A percentile compares a stretch with the other conserved stretches of the same genome.
Conservation (phyloP, 73 alveolate genomes). For the Paramecium biaurelia region DNA sequence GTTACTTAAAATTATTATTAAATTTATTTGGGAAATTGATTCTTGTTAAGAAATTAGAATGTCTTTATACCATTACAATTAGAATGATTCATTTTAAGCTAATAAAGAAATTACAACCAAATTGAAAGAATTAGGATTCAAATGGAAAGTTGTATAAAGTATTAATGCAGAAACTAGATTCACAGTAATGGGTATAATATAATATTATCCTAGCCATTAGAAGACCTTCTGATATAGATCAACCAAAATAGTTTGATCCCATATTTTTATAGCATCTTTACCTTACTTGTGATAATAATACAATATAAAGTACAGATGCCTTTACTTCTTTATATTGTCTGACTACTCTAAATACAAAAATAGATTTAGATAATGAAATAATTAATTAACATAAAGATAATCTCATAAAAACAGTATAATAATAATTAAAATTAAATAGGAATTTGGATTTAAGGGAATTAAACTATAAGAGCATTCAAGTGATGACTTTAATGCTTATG, state of each 20-base stretch:
- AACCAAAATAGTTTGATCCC: background rate
- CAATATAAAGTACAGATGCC: background rate
- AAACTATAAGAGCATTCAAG: background rate
- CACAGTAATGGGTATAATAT: slow-evolving; percentile 9
- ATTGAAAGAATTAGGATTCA: slow-evolving; percentile 33
- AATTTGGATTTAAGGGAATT: background rate
- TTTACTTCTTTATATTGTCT: background rate
- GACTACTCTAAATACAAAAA: background rate
- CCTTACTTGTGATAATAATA: background rate
- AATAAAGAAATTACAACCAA: background rate
- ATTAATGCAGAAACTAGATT: slow-evolving; percentile 3
- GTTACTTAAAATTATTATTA: background rate
- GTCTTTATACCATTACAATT: background rate
- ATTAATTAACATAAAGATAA: background rate
- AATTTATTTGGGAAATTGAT: slow-evolving; percentile 16
- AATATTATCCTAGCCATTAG: background rate
- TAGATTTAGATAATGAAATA: background rate
- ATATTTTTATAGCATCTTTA: background rate
- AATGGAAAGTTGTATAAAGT: slow-evolving; percentile 19
- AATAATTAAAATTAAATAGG: background rate
- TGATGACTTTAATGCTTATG: background rate
- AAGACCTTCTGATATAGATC: background rate
- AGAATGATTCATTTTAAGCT: background rate
- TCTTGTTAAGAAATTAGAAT: slow-evolving; percentile 8
- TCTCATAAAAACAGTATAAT: background rate